A percentile compares a stretch with the other conserved stretches of the same genome.
These are phyloP conservation scores for Aleurites moluccanus DNA, from an alignment of 441 rosid species.

Conservation along the genomic window DNA sequence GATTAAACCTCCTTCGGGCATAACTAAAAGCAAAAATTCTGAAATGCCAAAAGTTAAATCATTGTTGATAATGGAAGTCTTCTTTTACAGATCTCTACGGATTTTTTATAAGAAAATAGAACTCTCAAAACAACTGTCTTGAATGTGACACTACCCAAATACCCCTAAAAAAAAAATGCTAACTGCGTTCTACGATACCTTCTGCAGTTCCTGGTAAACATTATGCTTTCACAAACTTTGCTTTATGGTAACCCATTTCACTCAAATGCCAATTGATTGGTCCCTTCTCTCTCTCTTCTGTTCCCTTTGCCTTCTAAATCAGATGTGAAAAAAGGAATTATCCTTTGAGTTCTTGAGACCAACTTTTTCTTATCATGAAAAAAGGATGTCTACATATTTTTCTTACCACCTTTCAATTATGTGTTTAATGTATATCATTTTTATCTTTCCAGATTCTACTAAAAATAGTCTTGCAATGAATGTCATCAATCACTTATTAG, in stretches of 20 bases:
- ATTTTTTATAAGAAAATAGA: not conserved
- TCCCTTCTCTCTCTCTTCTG: not conserved
- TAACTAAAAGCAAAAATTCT: not conserved
- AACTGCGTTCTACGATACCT: not conserved
- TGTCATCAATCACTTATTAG: slow-evolving; percentile 40
- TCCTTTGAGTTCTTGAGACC: slow-evolving; percentile 10
- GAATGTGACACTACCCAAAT: not conserved
- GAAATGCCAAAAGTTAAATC: not conserved
- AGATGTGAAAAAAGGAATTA: not conserved
- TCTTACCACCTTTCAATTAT: not conserved
- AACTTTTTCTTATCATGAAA: not conserved
- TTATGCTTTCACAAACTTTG: not conserved
- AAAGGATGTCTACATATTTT: not conserved
- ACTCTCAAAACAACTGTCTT: not conserved
- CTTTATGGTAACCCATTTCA: not conserved
- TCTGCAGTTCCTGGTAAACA: not conserved
- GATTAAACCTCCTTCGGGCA: too few relatives aligned
- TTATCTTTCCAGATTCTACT: slow-evolving; percentile 41
- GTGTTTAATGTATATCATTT: not conserved
- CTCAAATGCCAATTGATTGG: not conserved
- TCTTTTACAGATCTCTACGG: not conserved
- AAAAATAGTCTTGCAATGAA: slow-evolving; percentile 59
- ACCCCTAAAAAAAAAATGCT: not conserved
- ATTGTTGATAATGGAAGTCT: not conserved
- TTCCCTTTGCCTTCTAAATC: not conserved